Evolutionary conservation across 306 rosid species (phyloP), one percentile per base, ranked within the genome.

Genomic region (Pterocarpus macrocarpus): DNA sequence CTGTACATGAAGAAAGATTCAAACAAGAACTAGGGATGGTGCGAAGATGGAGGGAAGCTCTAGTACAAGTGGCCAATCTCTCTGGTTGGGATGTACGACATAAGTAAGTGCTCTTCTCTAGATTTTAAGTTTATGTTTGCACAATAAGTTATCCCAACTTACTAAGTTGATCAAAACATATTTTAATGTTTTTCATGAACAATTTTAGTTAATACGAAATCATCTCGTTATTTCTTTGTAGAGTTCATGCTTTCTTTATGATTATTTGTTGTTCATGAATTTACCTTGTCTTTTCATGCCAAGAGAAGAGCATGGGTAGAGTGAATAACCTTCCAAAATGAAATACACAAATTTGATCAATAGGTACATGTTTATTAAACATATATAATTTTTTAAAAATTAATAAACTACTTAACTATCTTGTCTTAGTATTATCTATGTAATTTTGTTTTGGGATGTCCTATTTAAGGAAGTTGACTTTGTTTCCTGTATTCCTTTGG

Each of bases 11-110:
- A 63, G 28, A 22, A 34, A 71, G 32, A 5, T 69, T 57, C 3
- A 30, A 10, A 14, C 11, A 33, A 1, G 53, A 79, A 7, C 4
- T 30, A 16, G 67, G 32, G 22, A 68, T 28, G 75, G 75, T 78
- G 8, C 13, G 30, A 4, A 59, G 30, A 45, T 79, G 77, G 77
- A 79, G 45, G 62, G 45, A 14, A 50, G 44, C 76, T 49, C 8
- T 50, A 1, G 10, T 9, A 11, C 64, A 0, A 35, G 76, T 71
- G 2, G 64, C 45, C 22, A 50, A 30, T 61, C 65, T 73, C 62
- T n/a, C 34, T 49, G 83, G 83, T 14, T 62, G 69, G 69, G 78
- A 80, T 61, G 56, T 71, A 28, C 33, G 6, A 3, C 5, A 64
- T 35, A 71, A 61, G 83, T 79, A 69, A 53, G 59, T 45, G 6